Evolutionary conservation across 2,329 filamentous ascomycete species (phyloP).

Genomic region (Xylaria sp.): DNA sequence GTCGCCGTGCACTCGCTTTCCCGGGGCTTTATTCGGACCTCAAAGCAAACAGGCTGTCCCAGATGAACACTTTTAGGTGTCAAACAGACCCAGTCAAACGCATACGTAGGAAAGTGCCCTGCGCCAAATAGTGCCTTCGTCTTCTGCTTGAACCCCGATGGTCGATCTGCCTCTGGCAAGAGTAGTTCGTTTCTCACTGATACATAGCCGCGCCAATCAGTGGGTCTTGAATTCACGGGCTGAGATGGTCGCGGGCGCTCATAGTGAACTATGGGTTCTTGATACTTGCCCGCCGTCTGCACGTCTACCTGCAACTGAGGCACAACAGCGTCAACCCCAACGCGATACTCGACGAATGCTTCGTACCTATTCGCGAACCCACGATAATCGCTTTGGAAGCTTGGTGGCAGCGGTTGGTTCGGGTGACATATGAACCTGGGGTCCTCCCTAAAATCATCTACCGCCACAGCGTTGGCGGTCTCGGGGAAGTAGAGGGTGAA

Average conservation of each 20-base stretch:
- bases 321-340: slow-evolving; percentile 32
- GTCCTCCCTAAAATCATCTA: slow-evolving; percentile 8
- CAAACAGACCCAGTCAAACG: slow-evolving; percentile 37
- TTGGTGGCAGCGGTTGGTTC: slow-evolving; percentile 32
- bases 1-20: slow-evolving; percentile 26
- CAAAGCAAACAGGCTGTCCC: slow-evolving; percentile 25
- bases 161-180: slow-evolving; percentile 33
- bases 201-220: slow-evolving; percentile 24
- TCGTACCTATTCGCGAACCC: slow-evolving; percentile 29
- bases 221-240: neutral
- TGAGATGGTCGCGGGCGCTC: slow-evolving; percentile 13
- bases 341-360: slow-evolving; percentile 35
- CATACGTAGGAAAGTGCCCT: slow-evolving; percentile 30
- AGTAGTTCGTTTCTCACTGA: slow-evolving; percentile 33
- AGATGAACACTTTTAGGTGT: slow-evolving; percentile 25
- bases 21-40: slow-evolving; percentile 30
- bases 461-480: neutral
- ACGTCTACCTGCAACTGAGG: slow-evolving; percentile 29
- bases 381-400: slow-evolving; percentile 23
- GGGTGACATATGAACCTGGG: slow-evolving; percentile 11
- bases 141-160: slow-evolving; percentile 33
- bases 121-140: slow-evolving; percentile 33
- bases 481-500: slow-evolving; percentile 35
- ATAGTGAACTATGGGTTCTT: slow-evolving; percentile 31
- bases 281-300: slow-evolving; percentile 23